Base-by-base conservation (phyloP, 169 alveolate genomes). In the Cryptosporidium parvum region DNA sequence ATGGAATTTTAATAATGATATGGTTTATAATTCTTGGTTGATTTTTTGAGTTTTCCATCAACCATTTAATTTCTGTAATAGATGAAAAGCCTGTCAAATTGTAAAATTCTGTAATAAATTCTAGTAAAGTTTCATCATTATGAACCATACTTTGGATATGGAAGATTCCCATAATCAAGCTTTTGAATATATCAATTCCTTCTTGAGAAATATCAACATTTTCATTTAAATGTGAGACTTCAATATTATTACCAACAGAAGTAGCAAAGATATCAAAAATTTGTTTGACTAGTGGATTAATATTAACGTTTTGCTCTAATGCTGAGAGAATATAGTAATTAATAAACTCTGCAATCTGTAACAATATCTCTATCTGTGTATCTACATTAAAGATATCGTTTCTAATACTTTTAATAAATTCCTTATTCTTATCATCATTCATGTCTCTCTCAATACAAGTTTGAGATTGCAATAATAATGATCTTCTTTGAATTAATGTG, bases 1-100 rank as follows among this genome's bases (percentile, higher is more conserved):
- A 59, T 26, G 89, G 56, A 26, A 80, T 80, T 62, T 80, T 80
- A 42, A 37, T 23, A 26, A 45, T 31, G 0, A 80, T 42, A 18
- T 48, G 53, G 35, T 26, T 21, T 21, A 33, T 42, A 7, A 39
- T 39, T 65, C 21, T 33, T n/a, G 72, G 72, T 8, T 65, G 33
- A 21, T 23, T 48, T 12, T 29, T 44, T 3, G 35, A 37, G 42
- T 45, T 61, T 39, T 80, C 75, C 21, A 65, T 80, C n/a, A 80
- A n/a, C 89, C 89, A 80, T 65, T 65, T 80, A 44, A 80, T 80
- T 62, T 62, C 89, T 2, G 89, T 80, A 29, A 80, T 35, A 26
- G 69, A 61, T 1, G 89, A 80, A 62, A 62, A 80, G 4, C 89
- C 89, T 35, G 89, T 80, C 14, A 65, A 35, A 62, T 80, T 80